phyloP scores from a whole-genome alignment of 140 eudicot genomes.

The Anethum foeniculum region DNA sequence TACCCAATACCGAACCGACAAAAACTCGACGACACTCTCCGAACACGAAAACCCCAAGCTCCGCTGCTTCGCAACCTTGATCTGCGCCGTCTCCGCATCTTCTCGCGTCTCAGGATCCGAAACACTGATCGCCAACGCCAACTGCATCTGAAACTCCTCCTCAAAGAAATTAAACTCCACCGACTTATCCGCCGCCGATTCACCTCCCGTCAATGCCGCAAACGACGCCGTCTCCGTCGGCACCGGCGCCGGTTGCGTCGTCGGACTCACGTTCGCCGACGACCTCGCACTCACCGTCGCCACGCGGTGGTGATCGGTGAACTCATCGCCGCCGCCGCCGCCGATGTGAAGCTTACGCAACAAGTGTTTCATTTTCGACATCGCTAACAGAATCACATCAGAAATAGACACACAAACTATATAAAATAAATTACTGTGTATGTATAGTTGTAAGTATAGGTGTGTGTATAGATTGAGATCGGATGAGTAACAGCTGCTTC shows the following conservation, averaged over 20 bases:
- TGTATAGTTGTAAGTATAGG: background rate
- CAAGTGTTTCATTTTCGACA: conserved; percentile 88
- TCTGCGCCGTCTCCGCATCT: conserved; percentile 77
- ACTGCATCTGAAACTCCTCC: conserved; percentile 91
- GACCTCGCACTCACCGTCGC: conserved; percentile 1
- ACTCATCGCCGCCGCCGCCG: conserved; percentile 22
- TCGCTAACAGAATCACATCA: conserved; percentile 35
- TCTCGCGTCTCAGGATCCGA: conserved; percentile 50
- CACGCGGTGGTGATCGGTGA: conserved; percentile 34
- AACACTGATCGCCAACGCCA: conserved; percentile 89
- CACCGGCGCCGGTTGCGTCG: conserved; percentile 28
- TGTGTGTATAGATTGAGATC: background rate
- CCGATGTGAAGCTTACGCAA: conserved; percentile 94
- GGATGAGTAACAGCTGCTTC: background rate
- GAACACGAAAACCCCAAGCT: conserved; percentile 67
- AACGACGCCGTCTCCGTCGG: conserved; percentile 22
- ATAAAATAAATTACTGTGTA: too few species aligned
- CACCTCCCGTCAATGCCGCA: conserved; percentile 15
- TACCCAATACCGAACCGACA: conserved; percentile 91
- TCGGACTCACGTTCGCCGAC: background rate
- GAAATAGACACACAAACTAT: background rate
- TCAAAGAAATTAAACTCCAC: conserved; percentile 57
- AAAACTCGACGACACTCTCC: conserved; percentile 46
- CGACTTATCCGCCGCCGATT: conserved; percentile 12
- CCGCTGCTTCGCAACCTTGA: conserved; percentile 74